Base-by-base conservation (phyloP, 306 rosid species). In the Fagus sylvatica region DNA sequence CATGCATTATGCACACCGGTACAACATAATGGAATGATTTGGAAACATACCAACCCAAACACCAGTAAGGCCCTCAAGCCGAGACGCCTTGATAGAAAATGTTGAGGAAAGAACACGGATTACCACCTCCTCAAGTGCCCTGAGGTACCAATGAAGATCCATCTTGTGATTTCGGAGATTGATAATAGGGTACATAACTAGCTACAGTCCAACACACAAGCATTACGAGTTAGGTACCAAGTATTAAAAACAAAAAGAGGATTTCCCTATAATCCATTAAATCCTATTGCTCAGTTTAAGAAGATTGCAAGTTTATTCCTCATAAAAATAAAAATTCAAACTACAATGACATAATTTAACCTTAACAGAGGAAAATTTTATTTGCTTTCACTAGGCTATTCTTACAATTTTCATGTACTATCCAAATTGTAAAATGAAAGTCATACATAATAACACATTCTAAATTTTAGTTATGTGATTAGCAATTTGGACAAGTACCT, bases 141-240 rank as follows among this genome's bases (percentile, higher is more conserved):
- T 92, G 48, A 92, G 95, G 84, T 94, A 90, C 93, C 94, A 89
- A 83, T 92, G 91, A 81, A 94, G 94, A 82, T 92, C 94, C 98
- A 88, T 89, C 76, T 87, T 86, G 81, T 91, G 94, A 74, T 83
- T 94, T 71, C 91, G 82, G n/a, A 92, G 97, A 86, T 92, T 92
- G 77, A 94, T 73, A 74, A 94, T 87, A 16, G 97, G 98, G 86
- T 94, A 94, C 90, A 94, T 77, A 42, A 94, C 90, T 73, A 92
- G 83, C 97, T 92, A 79, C 85, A 86, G 32, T 43, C 54, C 72
- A 83, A 74, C 83, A 79, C 8, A 51, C n/a, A 76, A 6, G 39
- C 60, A 41, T 30, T 40, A 30, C 62, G 73, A 2, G 71, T 81
- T 43, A 55, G 43, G 66, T 9, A 37, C 1, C 43, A 11, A 8